These are phyloP conservation scores for Dryadomyces sulphureus DNA, from an alignment of 2,329 filamentous ascomycete species.

Conservation along the genomic window DNA sequence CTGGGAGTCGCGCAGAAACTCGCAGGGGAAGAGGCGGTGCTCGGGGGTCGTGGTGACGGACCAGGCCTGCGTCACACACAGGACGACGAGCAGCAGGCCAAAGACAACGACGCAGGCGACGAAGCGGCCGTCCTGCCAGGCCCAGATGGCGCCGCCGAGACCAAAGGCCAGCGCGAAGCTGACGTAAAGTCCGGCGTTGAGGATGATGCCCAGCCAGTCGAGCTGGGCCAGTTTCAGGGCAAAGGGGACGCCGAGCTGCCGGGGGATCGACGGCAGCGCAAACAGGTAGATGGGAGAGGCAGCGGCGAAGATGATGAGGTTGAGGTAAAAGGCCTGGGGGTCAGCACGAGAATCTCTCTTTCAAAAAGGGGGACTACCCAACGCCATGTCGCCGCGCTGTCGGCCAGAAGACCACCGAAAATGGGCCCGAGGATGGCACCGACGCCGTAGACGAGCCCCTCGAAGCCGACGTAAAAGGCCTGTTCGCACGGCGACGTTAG, in stretches of 20 bases:
- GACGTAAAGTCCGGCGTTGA: conserved; percentile 25
- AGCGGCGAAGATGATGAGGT: conserved; percentile 30
- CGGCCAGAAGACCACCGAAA: conserved; percentile 29
- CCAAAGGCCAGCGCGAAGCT: conserved; percentile 31
- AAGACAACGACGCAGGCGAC: conserved; percentile 9
- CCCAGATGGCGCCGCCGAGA: conserved; percentile 33
- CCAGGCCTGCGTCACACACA: conserved; percentile 29
- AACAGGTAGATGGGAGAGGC: conserved; percentile 16
- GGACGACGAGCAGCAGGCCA: conserved; percentile 23
- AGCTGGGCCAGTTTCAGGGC: conserved; percentile 17
- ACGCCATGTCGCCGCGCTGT: conserved; percentile 26
- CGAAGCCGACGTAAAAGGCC: conserved; percentile 14
- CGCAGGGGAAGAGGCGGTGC: conserved; percentile 28
- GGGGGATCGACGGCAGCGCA: conserved; percentile 14
- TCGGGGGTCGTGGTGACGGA: conserved; percentile 23
- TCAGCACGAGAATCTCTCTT: neutral
- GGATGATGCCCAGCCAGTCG: conserved; percentile 28
- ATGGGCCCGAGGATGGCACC: conserved; percentile 32
- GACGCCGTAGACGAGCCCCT: conserved; percentile 24
- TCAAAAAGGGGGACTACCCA: conserved; percentile 14
- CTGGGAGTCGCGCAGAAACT: conserved; percentile 24
- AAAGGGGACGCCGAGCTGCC: conserved; percentile 8
- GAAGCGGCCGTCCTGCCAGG: conserved; percentile 23
- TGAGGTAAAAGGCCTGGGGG: conserved; percentile 34
- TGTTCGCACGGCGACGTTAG: conserved; percentile 15